Conservation (phyloP, 2,329 filamentous ascomycete genomes). For the Claviceps monticola region DNA sequence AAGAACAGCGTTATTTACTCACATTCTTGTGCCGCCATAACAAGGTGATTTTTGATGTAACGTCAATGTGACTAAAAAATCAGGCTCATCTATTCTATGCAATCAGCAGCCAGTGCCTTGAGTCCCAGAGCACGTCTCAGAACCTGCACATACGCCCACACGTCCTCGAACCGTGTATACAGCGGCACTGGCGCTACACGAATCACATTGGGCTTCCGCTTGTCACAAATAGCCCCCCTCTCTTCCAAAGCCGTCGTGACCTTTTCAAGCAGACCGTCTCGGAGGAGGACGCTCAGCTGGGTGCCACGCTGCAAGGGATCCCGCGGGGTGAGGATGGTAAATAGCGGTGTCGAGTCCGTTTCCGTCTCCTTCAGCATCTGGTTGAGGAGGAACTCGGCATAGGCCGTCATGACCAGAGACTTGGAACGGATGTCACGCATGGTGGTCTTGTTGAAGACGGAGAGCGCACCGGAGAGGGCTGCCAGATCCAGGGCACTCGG, state of each 20-base stretch:
- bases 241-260: conserved; percentile 51
- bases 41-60: neutral
- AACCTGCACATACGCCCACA: conserved; percentile 36
- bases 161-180: conserved; percentile 70
- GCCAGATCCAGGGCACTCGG: conserved; percentile 65
- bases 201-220: conserved; percentile 75
- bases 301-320: conserved; percentile 57
- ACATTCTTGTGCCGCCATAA: too few species aligned
- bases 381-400: conserved; percentile 55
- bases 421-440: conserved; percentile 58
- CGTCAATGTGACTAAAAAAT: neutral
- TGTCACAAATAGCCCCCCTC: conserved; percentile 63
- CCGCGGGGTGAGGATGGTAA: conserved; percentile 54
- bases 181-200: conserved; percentile 71
- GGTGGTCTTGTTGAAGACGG: conserved; percentile 57
- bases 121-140: conserved; percentile 19
- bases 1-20: too few species aligned
- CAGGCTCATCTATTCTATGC: neutral
- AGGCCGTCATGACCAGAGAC: conserved; percentile 59
- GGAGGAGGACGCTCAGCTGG: conserved; percentile 62
- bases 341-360: conserved; percentile 23
- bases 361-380: conserved; percentile 23
- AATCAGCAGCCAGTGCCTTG: neutral
- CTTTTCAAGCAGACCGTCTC: conserved; percentile 53
- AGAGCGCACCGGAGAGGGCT: conserved; percentile 57